Conservation (phyloP, 2,329 filamentous ascomycete species). For the Talaromyces sp. region DNA sequence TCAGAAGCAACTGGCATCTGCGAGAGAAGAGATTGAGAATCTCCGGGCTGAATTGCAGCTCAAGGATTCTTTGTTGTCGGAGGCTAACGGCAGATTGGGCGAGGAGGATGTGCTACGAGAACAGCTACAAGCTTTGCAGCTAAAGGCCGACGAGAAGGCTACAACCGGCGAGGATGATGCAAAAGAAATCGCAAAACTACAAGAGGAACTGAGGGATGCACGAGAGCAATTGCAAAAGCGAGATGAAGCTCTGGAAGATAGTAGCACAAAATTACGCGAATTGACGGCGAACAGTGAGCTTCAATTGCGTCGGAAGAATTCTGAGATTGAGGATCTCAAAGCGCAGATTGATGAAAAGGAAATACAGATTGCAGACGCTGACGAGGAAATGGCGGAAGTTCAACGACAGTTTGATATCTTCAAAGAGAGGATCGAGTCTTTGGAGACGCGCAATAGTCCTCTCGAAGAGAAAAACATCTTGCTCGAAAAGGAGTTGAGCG, state of each 20-base stretch:
- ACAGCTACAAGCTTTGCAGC: constrained; percentile 29
- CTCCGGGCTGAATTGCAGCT: constrained; percentile 38
- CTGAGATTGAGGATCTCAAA: constrained; percentile 37
- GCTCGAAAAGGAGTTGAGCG: constrained; percentile 35
- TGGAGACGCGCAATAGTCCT: constrained; percentile 35
- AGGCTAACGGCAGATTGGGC: constrained; percentile 24
- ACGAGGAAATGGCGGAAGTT: constrained; percentile 32
- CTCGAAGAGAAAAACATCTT: constrained; percentile 38
- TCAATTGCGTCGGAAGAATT: constrained; percentile 35
- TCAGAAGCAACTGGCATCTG: constrained; percentile 32
- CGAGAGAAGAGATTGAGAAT: constrained; percentile 37
- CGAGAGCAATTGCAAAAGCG: constrained; percentile 36
- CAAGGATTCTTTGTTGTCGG: constrained; percentile 29
- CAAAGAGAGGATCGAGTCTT: constrained; percentile 32
- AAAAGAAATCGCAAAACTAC: constrained; percentile 32
- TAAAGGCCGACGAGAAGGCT: constrained; percentile 24
- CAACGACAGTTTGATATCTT: constrained; percentile 34
- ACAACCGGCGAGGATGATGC: constrained; percentile 28
- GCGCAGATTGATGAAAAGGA: constrained; percentile 34
- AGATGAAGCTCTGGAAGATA: constrained; percentile 34
- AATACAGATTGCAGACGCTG: constrained; percentile 35
- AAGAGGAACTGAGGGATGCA: constrained; percentile 31
- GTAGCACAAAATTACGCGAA: constrained; percentile 32
- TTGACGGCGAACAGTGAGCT: constrained; percentile 31
- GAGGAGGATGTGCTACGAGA: constrained; percentile 29